Evolutionary conservation across 208 protist genomes (phyloP).

Genomic region (Leishmania major): DNA sequence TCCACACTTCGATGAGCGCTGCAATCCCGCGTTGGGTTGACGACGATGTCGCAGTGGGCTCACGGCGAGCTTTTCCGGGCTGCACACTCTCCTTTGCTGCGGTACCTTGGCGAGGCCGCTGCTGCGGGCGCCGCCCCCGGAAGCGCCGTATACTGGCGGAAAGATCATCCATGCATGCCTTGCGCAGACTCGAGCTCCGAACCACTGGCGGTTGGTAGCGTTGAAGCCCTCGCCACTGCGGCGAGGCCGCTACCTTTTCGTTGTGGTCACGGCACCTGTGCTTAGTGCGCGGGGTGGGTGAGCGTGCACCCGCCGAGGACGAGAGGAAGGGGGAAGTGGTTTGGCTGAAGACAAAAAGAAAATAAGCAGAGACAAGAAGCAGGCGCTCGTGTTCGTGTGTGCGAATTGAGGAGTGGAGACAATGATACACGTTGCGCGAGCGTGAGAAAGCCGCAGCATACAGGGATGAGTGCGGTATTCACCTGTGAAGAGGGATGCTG

Average conservation of each 20-base stretch:
- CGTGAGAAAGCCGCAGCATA: background rate
- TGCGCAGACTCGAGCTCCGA: background rate
- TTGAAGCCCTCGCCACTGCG: too few relatives aligned
- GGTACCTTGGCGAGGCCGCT: background rate
- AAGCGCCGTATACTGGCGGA: background rate
- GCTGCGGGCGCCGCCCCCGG: background rate
- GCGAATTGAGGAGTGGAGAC: background rate
- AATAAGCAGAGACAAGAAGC: background rate
- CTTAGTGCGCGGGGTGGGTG: background rate
- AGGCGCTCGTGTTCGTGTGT: background rate
- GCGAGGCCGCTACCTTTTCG: too few relatives aligned
- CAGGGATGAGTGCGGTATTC: background rate
- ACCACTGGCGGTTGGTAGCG: background rate
- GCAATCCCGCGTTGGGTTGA: background rate
- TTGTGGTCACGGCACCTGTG: background rate
- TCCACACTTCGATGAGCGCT: conserved; percentile 1
- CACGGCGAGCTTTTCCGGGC: background rate
- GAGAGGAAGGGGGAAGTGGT: background rate
- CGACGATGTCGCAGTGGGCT: background rate
- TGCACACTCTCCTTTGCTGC: background rate
- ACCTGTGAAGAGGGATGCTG: background rate
- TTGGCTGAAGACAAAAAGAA: background rate
- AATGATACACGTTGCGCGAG: background rate
- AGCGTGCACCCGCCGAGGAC: background rate
- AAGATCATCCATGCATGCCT: conserved; percentile 1